Base-by-base conservation (phyloP, 805 yeast species). In the Wickerhamiella sorbophila region DNA sequence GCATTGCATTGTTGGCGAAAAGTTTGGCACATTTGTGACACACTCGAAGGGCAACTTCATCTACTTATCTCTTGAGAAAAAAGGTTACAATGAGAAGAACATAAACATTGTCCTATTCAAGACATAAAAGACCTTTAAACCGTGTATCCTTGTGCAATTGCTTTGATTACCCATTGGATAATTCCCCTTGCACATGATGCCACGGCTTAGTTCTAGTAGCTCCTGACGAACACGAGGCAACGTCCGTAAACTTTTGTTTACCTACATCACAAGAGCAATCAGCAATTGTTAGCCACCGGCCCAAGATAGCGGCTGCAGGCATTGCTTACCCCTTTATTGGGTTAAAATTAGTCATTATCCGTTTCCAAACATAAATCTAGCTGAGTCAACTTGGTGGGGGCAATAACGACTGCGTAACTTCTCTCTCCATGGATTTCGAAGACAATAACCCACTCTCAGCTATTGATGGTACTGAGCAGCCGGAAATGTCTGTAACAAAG, bases 1-100 rank as follows among this genome's bases (percentile, higher is more conserved):
- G 81, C 80, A 75, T 54, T 75, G 74, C 24, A 66, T 75, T 39
- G 80, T 73, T 24, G 81, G 81, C 18, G 60, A 64, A 48, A 69
- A 73, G 41, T 75, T 75, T 54, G 81, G 81, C 12, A 66, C 74
- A 37, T 73, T 69, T 52, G 80, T 75, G 19, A 72, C 80, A 31
- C 80, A 75, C 49, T 72, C 71, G 51, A 71, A 62, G 54, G 69
- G 44, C 18, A 71, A 63, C 51, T 75, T 75, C 54, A 64, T 71
- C 4, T 75, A 75, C 55, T 70, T 73, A 47, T 72, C 72, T 52
- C 58, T 74, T 32, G 77, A 77, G 33, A 65, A 44, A 32, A 44
- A 43, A 39, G 44, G 47, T 20, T 44, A 45, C 27, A 39, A 74
- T 44, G 61, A n/a, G 33, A 65, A 44, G 32, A 44, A 43, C 40